Conservation (phyloP, 1,139 yeast species). For the Debaryomyces robertsiae region DNA sequence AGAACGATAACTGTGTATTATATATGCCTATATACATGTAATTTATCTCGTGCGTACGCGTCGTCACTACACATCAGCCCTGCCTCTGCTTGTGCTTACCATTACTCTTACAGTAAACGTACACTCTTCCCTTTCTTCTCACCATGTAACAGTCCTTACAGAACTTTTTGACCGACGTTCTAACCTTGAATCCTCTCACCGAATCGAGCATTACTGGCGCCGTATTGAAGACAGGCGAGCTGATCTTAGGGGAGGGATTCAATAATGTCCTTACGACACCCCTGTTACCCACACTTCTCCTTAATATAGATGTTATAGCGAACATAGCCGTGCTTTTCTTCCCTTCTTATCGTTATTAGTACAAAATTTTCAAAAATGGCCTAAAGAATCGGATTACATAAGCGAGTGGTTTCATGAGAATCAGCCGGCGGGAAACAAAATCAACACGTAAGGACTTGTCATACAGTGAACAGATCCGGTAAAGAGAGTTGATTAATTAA, state of each 20-base stretch:
- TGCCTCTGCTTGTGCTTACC: slow-evolving; percentile 97
- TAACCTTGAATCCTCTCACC: slow-evolving; percentile 41
- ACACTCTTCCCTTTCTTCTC: slow-evolving; percentile 91
- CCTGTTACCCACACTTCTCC: slow-evolving; percentile 19
- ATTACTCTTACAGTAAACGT: slow-evolving; percentile 88
- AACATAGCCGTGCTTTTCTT: slow-evolving; percentile 16
- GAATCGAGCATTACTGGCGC: slow-evolving; percentile 8
- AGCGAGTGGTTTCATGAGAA: slow-evolving; percentile 3
- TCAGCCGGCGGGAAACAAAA: slow-evolving; percentile 11
- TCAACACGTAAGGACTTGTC: slow-evolving; percentile 18
- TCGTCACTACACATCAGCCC: slow-evolving; percentile 48
- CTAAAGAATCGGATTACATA: slow-evolving; percentile 9
- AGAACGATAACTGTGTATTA: slow-evolving; percentile 9
- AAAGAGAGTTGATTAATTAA: slow-evolving; percentile 8
- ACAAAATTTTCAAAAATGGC: slow-evolving; percentile 5
- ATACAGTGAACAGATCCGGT: slow-evolving; percentile 1
- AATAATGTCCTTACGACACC: slow-evolving; percentile 18
- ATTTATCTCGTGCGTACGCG: not conserved
- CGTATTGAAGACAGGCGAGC: not conserved
- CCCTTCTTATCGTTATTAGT: not conserved
- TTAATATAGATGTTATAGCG: slow-evolving; percentile 21
- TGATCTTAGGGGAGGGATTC: slow-evolving; percentile 21
- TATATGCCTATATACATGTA: slow-evolving; percentile 9
- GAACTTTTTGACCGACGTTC: slow-evolving; percentile 86
- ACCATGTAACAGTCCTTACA: slow-evolving; percentile 92